Evolutionary conservation across 371 early-diverging fungal genomes (phyloP), one percentile per base, ranked within the genome.

Genomic region (Mucor indicus): DNA sequence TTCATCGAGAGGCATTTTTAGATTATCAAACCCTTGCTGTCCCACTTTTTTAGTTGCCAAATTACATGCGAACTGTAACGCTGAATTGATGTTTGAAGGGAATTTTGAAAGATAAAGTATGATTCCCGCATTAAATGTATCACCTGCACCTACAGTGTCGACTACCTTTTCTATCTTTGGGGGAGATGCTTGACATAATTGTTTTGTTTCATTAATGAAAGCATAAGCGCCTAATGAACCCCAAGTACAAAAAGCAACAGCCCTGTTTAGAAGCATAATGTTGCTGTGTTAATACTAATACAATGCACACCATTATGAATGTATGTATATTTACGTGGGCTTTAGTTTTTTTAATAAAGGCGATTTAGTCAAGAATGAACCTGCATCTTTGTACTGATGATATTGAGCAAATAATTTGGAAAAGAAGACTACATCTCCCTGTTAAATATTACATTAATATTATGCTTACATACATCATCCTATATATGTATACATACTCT

Each of bases 91-190:
- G 10, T 15, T 9, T 13, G 11, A 22, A 32, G 16, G 39, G 31
- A 4, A 31, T 39, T 12, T 40, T 21, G 39, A 29, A n/a, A 30
- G 48, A 17, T 62, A 67, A 44, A 67, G 57, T 24, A 87, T 80
- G 16, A 77, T 55, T 1, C 85, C 84, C 3, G 85, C 87, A 36
- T 75, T 78, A 51, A 87, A 87, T 0, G 85, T 83, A 50, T 87
- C 87, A 15, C 87, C 87, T 5, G 85, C 85, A 12, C 87, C 87
- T 31, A 84, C 75, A 4, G 81, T 60, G 36, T 87, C 87, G 5
- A 79, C 62, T 0, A 79, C 72, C 30, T 50, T 53, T 10, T 66
- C 55, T 2, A 79, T 48, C 4, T 35, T 32, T 12, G 67, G 63
- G 1, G 82, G 78, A 3, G 71, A 53, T 1, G 67, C 54, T 22